These are phyloP conservation scores for Monosporozyma solicola DNA, from an alignment of 805 yeast genomes.

Conservation along the genomic window DNA sequence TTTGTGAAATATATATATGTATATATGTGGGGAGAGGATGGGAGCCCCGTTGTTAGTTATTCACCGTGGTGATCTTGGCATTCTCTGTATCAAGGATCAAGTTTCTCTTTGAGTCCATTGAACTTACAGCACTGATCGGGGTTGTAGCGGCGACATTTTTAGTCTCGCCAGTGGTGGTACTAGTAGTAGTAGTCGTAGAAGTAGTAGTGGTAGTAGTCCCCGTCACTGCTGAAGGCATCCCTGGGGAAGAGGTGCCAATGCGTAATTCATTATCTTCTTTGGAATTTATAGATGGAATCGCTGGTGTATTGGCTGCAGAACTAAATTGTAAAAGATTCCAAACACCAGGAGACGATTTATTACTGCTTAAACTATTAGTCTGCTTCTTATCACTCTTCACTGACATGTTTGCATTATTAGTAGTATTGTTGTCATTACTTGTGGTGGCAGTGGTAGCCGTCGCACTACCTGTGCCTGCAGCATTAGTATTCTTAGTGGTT, in stretches of 20 bases:
- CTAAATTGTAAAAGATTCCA: slow-evolving; percentile 86
- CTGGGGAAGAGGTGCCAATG: not conserved
- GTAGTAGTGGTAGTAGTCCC: not conserved
- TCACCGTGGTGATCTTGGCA: slow-evolving; percentile 24
- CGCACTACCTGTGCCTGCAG: too few relatives aligned
- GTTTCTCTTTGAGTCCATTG: slow-evolving; percentile 7
- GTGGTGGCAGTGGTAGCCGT: too few relatives aligned
- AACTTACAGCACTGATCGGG: not conserved
- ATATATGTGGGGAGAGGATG: too few relatives aligned
- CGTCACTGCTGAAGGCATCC: not conserved
- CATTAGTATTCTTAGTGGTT: not conserved
- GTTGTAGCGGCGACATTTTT: not conserved
- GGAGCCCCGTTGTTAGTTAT: slow-evolving; percentile 8
- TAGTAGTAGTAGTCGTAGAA: not conserved
- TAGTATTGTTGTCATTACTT: not conserved
- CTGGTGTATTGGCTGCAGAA: slow-evolving; percentile 33
- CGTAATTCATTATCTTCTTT: slow-evolving; percentile 6
- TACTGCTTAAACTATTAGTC: slow-evolving; percentile 5
- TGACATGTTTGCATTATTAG: not conserved
- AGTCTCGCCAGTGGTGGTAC: not conserved
- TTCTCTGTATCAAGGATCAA: slow-evolving; percentile 26
- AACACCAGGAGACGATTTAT: slow-evolving; percentile 67
- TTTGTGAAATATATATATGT: not conserved
- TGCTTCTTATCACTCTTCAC: not conserved
- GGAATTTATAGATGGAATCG: slow-evolving; percentile 14